These are phyloP conservation scores for Yamadazyma conglobata DNA, from an alignment of 1,139 yeast species.

Conservation along the genomic window DNA sequence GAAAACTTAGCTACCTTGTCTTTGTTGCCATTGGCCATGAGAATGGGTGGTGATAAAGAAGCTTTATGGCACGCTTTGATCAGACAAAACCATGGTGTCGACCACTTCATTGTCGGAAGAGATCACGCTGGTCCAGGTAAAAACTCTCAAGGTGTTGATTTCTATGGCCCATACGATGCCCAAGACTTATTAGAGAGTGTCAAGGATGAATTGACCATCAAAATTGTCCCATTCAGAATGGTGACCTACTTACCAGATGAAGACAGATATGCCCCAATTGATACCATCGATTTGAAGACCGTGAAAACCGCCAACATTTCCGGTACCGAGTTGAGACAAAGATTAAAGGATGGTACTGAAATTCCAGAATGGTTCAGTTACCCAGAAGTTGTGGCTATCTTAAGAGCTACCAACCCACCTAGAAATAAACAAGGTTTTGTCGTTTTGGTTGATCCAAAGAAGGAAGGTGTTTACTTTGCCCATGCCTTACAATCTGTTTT, in stretches of 20 bases:
- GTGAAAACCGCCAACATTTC: constrained; percentile 86
- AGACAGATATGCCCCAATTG: constrained; percentile 93
- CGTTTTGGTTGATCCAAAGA: constrained; percentile 51
- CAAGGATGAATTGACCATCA: constrained; percentile 69
- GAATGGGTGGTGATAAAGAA: constrained; percentile 99
- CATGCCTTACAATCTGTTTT: constrained; percentile 86
- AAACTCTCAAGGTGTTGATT: constrained; percentile 89
- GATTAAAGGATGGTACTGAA: constrained; percentile 79
- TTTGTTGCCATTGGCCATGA: constrained; percentile 90
- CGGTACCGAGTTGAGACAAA: constrained; percentile 90
- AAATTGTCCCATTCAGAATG: constrained; percentile 95
- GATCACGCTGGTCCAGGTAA: constrained; percentile 98
- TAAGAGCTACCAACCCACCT: constrained; percentile 93
- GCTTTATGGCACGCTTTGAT: constrained; percentile 98
- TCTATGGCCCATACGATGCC: constrained; percentile 97
- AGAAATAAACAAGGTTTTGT: constrained; percentile 87
- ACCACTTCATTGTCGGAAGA: constrained; percentile 96
- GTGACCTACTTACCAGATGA: constrained; percentile 94
- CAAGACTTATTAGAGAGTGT: constrained; percentile 80
- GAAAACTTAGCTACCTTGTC: constrained; percentile 90
- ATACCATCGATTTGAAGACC: constrained; percentile 72
- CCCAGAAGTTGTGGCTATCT: constrained; percentile 89
- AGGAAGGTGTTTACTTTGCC: constrained; percentile 48
- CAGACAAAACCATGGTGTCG: constrained; percentile 94
- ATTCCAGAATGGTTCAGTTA: constrained; percentile 97